phyloP scores from a whole-genome alignment of 768 basidiomycete genomes.

The Leccinum aurantiacum region DNA sequence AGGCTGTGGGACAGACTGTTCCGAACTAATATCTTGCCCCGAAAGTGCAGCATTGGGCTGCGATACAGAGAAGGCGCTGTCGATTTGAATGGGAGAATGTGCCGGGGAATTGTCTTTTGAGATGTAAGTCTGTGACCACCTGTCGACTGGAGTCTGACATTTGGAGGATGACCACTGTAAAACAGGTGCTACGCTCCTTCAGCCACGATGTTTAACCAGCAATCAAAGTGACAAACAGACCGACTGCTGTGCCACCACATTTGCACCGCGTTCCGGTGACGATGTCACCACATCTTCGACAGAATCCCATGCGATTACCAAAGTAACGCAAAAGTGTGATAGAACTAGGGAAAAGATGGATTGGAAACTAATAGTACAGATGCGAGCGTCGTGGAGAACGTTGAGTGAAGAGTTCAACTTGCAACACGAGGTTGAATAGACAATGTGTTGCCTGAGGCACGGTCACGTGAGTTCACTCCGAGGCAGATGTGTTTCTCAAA shows the following conservation, averaged over 20 bases:
- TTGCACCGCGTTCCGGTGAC: constrained; percentile 69
- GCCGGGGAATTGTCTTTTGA: constrained; percentile 52
- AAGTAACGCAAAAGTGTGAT: background rate
- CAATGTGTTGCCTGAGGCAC: constrained; percentile 1
- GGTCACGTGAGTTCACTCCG: constrained; percentile 21
- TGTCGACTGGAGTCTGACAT: constrained; percentile 49
- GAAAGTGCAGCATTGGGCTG: constrained; percentile 14
- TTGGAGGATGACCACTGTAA: constrained; percentile 57
- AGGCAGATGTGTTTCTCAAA: background rate
- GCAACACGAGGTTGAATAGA: constrained; percentile 11
- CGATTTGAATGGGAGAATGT: constrained; percentile 30
- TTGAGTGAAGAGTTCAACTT: constrained; percentile 8
- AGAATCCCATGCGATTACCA: constrained; percentile 66
- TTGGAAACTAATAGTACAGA: background rate
- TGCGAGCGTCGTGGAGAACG: constrained; percentile 2
- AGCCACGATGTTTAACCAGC: constrained; percentile 10
- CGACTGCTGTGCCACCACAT: constrained; percentile 78
- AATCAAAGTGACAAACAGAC: constrained; percentile 44
- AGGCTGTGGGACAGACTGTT: constrained; percentile 3
- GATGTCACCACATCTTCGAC: constrained; percentile 83
- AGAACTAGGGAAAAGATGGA: background rate
- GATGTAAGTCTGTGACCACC: constrained; percentile 81
- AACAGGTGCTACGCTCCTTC: constrained; percentile 53
- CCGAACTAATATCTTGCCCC: constrained; percentile 2
- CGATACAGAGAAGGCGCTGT: constrained; percentile 10